Conservation (phyloP, 768 basidiomycete species). For the Rhizopogon roseolus region DNA sequence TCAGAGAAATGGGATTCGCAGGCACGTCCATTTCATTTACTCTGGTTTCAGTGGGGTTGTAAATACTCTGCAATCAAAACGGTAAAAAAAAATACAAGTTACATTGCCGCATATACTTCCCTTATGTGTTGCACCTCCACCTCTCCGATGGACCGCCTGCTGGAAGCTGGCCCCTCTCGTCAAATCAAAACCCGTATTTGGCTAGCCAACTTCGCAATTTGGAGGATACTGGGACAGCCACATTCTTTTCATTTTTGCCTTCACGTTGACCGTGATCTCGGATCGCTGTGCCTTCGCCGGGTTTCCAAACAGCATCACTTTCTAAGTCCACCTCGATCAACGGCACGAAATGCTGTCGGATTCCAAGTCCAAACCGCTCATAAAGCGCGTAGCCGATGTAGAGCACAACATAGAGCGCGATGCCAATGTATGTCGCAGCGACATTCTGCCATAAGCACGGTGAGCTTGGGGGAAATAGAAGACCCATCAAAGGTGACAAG, state of each 20-base stretch:
- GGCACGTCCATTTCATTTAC: too few species aligned
- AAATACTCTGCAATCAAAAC: too few species aligned
- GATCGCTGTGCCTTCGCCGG: slow-evolving; percentile 35
- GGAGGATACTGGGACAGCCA: slow-evolving; percentile 1
- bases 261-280: slow-evolving; percentile 28
- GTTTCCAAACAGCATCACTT: slow-evolving; percentile 50
- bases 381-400: slow-evolving; percentile 41
- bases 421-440: slow-evolving; percentile 51
- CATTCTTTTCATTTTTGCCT: neutral
- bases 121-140: too few species aligned
- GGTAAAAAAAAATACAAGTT: too few species aligned
- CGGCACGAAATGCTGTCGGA: slow-evolving; percentile 35
- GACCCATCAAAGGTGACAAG: slow-evolving; percentile 3
- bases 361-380: slow-evolving; percentile 28
- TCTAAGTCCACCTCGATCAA: slow-evolving; percentile 41
- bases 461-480: neutral
- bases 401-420: slow-evolving; percentile 40
- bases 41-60: too few species aligned
- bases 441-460: slow-evolving; percentile 35
- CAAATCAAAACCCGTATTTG: slow-evolving; percentile 61
- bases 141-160: too few species aligned
- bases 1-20: too few species aligned
- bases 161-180: neutral
- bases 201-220: slow-evolving; percentile 9
- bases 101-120: too few species aligned